A percentile compares a stretch with the other conserved stretches of the same genome.
Evolutionary conservation across 2,329 filamentous ascomycete species (phyloP).

Genomic region (Penicillium sp.): DNA sequence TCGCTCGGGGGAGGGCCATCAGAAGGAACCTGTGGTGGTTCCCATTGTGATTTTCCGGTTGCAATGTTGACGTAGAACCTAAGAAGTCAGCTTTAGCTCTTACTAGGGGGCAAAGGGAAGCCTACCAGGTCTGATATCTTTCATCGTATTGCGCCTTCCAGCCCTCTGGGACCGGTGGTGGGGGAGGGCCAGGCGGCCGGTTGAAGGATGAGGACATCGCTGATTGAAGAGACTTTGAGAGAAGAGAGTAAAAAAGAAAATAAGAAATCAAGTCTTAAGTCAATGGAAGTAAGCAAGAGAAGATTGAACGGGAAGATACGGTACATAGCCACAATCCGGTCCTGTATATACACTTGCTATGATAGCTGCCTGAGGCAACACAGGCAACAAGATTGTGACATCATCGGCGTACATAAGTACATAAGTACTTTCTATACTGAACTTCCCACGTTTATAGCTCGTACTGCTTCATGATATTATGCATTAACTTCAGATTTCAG

Average conservation of each 20-base stretch:
- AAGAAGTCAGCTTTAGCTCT: constrained; percentile 4
- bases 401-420: constrained; percentile 1
- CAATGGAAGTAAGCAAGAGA: not conserved
- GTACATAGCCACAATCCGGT: not conserved
- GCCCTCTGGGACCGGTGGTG: constrained; percentile 64
- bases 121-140: constrained; percentile 77
- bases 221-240: not conserved
- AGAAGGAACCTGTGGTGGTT: constrained; percentile 64
- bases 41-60: constrained; percentile 89
- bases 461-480: too few species aligned
- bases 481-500: too few species aligned
- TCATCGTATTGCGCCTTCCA: constrained; percentile 84
- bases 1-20: constrained; percentile 41
- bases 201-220: constrained; percentile 28
- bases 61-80: constrained; percentile 89
- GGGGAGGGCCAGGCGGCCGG: constrained; percentile 50
- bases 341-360: not conserved
- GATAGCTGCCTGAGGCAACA: constrained; percentile 7
- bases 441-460: too few species aligned
- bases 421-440: too few species aligned
- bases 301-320: not conserved
- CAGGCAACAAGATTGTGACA: not conserved
- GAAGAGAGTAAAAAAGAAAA: too few species aligned
- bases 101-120: not conserved
- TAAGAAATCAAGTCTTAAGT: too few species aligned